phyloP scores from a whole-genome alignment of 2,329 filamentous ascomycete species.

The Xylariaceae sp. region DNA sequence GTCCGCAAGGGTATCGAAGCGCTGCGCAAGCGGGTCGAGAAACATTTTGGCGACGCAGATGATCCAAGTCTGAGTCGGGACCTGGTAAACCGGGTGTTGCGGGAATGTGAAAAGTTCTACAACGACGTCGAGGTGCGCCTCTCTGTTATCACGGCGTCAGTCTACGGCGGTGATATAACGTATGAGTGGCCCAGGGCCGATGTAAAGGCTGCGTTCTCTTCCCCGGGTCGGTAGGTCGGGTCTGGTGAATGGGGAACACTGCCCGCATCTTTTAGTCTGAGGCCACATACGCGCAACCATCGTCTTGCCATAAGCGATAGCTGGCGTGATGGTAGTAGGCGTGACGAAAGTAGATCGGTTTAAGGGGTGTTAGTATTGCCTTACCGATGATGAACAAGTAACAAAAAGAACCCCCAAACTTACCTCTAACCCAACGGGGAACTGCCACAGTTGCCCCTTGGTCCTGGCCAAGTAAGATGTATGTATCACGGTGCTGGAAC shows the following conservation, averaged over 20 bases:
- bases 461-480: background rate
- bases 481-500: background rate
- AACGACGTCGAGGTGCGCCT: conserved; percentile 56
- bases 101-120: conserved; percentile 59
- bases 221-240: conserved; percentile 30
- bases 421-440: background rate
- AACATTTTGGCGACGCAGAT: conserved; percentile 90
- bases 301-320: conserved; percentile 14
- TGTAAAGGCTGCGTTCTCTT: conserved; percentile 53
- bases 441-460: background rate
- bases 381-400: conserved; percentile 25
- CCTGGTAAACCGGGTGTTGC: conserved; percentile 52
- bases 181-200: conserved; percentile 63
- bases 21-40: conserved; percentile 86
- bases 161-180: conserved; percentile 59
- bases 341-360: conserved; percentile 15
- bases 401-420: background rate
- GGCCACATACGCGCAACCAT: conserved; percentile 8
- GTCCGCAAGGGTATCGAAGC: conserved; percentile 85
- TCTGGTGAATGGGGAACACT: conserved; percentile 24
- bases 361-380: conserved; percentile 12
- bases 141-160: conserved; percentile 53
- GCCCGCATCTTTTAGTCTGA: conserved; percentile 12
- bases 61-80: conserved; percentile 59
- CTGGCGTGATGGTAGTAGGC: conserved; percentile 16